Evolutionary conservation across 2,329 filamentous ascomycete genomes (phyloP).

Genomic region (Arthroderma uncinatum): DNA sequence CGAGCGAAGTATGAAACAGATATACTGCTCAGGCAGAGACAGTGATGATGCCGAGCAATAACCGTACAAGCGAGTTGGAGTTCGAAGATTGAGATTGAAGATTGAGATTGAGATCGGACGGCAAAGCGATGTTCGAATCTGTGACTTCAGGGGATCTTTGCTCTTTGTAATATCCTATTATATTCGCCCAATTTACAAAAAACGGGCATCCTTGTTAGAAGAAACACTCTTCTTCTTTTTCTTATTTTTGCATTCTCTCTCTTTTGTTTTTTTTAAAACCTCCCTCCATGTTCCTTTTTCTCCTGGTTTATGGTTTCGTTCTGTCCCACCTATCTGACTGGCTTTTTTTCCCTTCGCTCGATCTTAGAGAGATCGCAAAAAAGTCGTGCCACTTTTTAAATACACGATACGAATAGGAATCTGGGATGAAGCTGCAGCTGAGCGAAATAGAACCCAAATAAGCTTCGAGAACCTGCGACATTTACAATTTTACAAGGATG

Average conservation of each 20-base stretch:
- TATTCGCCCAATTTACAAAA: neutral
- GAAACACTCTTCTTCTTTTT: neutral
- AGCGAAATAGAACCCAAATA: constrained; percentile 1
- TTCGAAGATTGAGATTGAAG: neutral
- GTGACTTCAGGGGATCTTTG: neutral
- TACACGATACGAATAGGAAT: neutral
- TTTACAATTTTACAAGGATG: constrained; percentile 2
- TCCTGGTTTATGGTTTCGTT: neutral
- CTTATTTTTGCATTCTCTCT: neutral
- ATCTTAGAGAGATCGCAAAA: neutral
- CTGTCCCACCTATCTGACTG: constrained; percentile 2
- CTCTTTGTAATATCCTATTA: neutral
- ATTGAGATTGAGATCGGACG: no score
- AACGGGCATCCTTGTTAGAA: neutral
- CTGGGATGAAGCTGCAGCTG: constrained; percentile 3
- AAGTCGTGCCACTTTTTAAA: neutral
- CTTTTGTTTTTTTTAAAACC: neutral
- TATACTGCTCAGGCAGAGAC: no score
- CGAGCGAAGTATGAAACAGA: neutral
- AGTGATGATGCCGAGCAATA: no score
- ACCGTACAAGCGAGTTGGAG: neutral
- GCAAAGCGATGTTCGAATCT: neutral
- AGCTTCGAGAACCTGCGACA: constrained; percentile 2
- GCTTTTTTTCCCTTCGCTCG: constrained; percentile 5
- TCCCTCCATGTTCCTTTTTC: constrained; percentile 6